Evolutionary conservation across 352 stramenopile species (phyloP).

Genomic region (Phytophthora podocarpi): DNA sequence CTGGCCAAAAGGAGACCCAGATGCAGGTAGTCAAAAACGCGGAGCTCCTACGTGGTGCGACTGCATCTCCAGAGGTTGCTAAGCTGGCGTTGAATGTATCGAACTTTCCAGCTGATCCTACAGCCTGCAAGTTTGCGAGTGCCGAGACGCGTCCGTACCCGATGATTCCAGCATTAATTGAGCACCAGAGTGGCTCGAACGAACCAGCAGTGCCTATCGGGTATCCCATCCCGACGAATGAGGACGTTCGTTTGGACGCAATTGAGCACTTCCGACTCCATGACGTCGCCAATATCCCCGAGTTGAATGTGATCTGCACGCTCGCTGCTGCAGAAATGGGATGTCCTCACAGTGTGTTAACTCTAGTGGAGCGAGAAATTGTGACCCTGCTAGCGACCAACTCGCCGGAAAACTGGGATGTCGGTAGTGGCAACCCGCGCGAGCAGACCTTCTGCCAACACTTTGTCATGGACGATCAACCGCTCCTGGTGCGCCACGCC

Average conservation of each 20-base stretch:
- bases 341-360: slow-evolving; percentile 33
- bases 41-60: slow-evolving; percentile 1
- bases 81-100: slow-evolving; percentile 27
- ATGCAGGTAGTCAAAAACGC: slow-evolving; percentile 17
- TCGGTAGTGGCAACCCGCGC: slow-evolving; percentile 33
- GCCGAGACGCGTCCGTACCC: background rate
- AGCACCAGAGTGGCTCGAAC: background rate
- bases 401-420: slow-evolving; percentile 21
- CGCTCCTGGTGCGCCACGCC: slow-evolving; percentile 41
- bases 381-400: slow-evolving; percentile 35
- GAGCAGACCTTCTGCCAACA: slow-evolving; percentile 50
- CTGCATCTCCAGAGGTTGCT: background rate
- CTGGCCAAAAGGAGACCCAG: slow-evolving; percentile 18
- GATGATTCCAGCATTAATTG: background rate
- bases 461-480: slow-evolving; percentile 46
- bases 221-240: slow-evolving; percentile 32
- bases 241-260: slow-evolving; percentile 21
- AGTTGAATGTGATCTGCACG: slow-evolving; percentile 40
- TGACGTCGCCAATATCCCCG: slow-evolving; percentile 13
- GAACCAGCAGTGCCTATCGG: slow-evolving; percentile 1
- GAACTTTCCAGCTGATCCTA: background rate
- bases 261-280: slow-evolving; percentile 28
- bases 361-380: slow-evolving; percentile 30
- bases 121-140: background rate
- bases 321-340: slow-evolving; percentile 37